Evolutionary conservation across 2,329 filamentous ascomycete species (phyloP).

Genomic region (Diaporthe velutina): DNA sequence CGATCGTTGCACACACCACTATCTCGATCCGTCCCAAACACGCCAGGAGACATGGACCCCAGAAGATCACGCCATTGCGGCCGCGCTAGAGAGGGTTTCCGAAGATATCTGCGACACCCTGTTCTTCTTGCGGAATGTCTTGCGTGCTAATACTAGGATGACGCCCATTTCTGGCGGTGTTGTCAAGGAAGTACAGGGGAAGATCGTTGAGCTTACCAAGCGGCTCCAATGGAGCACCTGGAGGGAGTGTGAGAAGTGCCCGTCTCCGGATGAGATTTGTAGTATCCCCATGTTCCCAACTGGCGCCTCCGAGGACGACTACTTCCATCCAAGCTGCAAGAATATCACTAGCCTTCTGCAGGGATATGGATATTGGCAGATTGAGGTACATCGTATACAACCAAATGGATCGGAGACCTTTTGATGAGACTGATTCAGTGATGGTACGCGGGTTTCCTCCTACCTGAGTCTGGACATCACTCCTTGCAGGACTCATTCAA

Average conservation of each 20-base stretch:
- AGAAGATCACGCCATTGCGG: slow-evolving; percentile 59
- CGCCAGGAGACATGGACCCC: slow-evolving; percentile 48
- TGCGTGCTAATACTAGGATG: slow-evolving; percentile 36
- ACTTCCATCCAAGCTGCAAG: slow-evolving; percentile 48
- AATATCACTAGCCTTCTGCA: slow-evolving; percentile 6
- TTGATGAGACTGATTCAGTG: background rate
- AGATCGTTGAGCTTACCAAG: slow-evolving; percentile 44
- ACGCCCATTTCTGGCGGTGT: background rate
- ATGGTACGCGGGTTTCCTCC: no score
- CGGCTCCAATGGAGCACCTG: slow-evolving; percentile 51
- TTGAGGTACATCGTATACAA: background rate
- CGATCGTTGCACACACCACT: slow-evolving; percentile 61
- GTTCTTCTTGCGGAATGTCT: slow-evolving; percentile 45
- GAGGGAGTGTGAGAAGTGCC: slow-evolving; percentile 51
- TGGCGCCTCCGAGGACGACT: slow-evolving; percentile 47
- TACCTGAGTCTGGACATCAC: no score
- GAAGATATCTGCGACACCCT: slow-evolving; percentile 53
- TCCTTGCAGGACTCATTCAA: background rate
- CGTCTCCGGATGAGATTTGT: slow-evolving; percentile 49
- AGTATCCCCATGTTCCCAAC: slow-evolving; percentile 55
- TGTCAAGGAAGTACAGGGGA: slow-evolving; percentile 28
- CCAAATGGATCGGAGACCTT: no score
- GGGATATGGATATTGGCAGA: background rate
- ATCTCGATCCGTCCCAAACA: slow-evolving; percentile 50
- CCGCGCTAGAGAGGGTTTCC: slow-evolving; percentile 56